These are phyloP conservation scores for Neospermospora avenae DNA, from an alignment of 2,329 filamentous ascomycete species.

Conservation along the genomic window DNA sequence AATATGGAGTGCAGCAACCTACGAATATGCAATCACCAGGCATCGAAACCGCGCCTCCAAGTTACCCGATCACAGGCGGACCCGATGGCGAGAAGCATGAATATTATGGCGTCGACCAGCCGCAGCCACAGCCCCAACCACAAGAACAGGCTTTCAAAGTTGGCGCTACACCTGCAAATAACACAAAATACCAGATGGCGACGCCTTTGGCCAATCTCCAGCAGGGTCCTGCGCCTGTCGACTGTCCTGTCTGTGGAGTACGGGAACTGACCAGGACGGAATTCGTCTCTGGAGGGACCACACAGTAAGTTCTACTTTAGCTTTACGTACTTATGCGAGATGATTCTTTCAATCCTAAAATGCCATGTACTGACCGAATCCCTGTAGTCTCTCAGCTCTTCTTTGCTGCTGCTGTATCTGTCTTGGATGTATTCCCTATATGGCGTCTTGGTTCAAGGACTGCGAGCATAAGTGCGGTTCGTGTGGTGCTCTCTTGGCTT, in stretches of 20 bases:
- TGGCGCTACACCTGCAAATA: background rate
- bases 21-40: background rate
- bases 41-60: constrained; percentile 8
- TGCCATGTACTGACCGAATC: background rate
- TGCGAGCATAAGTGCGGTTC: constrained; percentile 43
- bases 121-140: background rate
- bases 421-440: constrained; percentile 42
- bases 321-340: background rate
- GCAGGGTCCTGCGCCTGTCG: constrained; percentile 17
- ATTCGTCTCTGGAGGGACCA: constrained; percentile 21
- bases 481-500: constrained; percentile 40
- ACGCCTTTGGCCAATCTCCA: constrained; percentile 19
- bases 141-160: constrained; percentile 2
- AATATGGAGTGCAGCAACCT: background rate
- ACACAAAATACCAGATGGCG: constrained; percentile 14
- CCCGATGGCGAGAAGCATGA: constrained; percentile 9
- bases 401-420: constrained; percentile 28
- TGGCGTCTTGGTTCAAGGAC: constrained; percentile 42
- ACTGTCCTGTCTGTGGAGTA: constrained; percentile 26
- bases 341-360: background rate
- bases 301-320: constrained; percentile 18
- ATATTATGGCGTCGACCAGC: background rate
- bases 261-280: constrained; percentile 23
- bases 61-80: background rate
- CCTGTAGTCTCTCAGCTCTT: constrained; percentile 21